These are phyloP conservation scores for Fragaria vesca DNA, from an alignment of 306 rosid genomes.

Conservation along the genomic window DNA sequence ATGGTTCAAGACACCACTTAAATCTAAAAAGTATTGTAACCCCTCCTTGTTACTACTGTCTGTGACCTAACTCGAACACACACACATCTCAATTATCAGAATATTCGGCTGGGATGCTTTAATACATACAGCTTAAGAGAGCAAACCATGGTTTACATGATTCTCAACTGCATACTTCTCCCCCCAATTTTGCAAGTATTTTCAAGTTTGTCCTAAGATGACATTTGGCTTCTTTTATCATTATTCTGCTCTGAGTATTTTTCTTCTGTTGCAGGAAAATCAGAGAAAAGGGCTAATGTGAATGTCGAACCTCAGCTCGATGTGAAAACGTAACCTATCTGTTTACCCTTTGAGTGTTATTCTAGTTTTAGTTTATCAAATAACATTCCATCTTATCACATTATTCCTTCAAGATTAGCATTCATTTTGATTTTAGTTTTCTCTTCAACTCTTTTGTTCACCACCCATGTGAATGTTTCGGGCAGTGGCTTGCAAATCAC, in stretches of 20 bases:
- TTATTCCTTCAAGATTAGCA: constrained; percentile 2
- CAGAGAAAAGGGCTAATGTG: constrained; percentile 46
- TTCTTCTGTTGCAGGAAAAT: constrained; percentile 58
- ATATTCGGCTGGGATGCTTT: neutral
- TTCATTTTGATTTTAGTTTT: neutral
- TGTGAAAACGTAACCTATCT: constrained; percentile 50
- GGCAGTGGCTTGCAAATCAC: constrained; percentile 72
- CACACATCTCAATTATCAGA: neutral
- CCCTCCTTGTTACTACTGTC: neutral
- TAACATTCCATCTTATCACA: neutral
- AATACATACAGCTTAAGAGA: neutral
- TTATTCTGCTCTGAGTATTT: constrained; percentile 10
- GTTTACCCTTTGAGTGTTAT: neutral
- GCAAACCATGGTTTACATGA: neutral
- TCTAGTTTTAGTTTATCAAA: neutral
- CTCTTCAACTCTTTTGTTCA: neutral
- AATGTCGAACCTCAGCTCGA: constrained; percentile 50
- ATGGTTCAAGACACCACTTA: neutral
- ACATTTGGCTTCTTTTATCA: constrained; percentile 1
- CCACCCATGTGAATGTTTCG: constrained; percentile 12
- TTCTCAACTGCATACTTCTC: neutral
- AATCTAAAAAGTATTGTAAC: neutral
- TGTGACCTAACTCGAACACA: neutral
- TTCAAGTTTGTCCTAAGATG: neutral
- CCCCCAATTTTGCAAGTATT: too few species aligned